Base-by-base conservation (phyloP, 768 basidiomycete genomes). In the Daedaleopsis sinensis region DNA sequence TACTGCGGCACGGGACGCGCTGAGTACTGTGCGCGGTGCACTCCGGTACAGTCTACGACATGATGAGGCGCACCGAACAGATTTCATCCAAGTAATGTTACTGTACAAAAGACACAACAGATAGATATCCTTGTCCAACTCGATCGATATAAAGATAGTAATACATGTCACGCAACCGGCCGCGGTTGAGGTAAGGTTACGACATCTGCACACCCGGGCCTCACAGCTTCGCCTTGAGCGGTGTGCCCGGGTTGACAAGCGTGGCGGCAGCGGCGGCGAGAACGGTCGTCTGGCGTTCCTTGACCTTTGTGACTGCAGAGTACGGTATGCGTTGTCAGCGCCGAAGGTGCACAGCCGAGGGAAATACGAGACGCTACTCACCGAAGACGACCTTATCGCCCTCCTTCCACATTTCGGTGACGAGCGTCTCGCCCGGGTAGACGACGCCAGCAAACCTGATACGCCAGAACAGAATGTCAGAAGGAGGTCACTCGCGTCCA, bases 321-420 rank as follows among this genome's bases (percentile, higher is more conserved):
- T 39, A 32, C 38, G 46, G 24, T 39, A 37, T 21, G 36, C 43
- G 19, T 54, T n/a, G 54, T 57, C 23, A 59, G 62, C 46, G 46
- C 15, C 57, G 49, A 60, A 37, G 12, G 53, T 58, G 52, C 44
- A 47, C 46, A 23, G 18, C 47, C 47, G 23, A 13, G 12, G 23
- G 21, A 24, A n/a, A n/a, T n/a, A n/a, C n/a, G n/a, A n/a, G n/a
- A 21, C 21, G 21, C 2, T 11, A 83, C 93, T 72, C 67, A 97
- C 94, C 79, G 74, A 99, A 99, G 52, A 98, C 87, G 57, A 98
- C 88, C 76, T 88, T 97, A 62, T 82, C 75, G 2, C 89, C 92
- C 68, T 97, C 94, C 73, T 95, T 97, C 97, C 97, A 99, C 96
- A 98, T 98, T 72, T 93, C 88, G 0, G 96, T 99, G 15, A 94